These are phyloP conservation scores for Thamnidium elegans DNA, from an alignment of 192 early-diverging fungal genomes.

Conservation along the genomic window DNA sequence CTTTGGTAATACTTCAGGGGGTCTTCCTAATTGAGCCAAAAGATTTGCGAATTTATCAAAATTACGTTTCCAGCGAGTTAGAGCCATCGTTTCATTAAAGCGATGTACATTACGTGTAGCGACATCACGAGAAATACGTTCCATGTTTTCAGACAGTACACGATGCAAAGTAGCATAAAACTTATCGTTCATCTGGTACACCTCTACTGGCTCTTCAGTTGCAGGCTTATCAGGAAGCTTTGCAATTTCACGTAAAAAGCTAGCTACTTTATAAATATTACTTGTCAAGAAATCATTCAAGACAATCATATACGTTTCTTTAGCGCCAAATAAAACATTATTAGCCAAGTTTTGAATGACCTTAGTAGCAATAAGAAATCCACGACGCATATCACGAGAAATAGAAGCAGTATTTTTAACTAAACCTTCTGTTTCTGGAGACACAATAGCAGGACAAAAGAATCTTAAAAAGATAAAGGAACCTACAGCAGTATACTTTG, in stretches of 20 bases:
- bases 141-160: constrained; percentile 60
- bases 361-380: constrained; percentile 76
- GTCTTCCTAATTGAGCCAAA: constrained; percentile 68
- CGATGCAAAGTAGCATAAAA: constrained; percentile 42
- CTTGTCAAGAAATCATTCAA: constrained; percentile 71
- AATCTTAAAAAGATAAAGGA: constrained; percentile 84
- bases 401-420: constrained; percentile 44
- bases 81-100: not conserved
- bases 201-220: not conserved
- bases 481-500: constrained; percentile 71
- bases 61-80: constrained; percentile 10
- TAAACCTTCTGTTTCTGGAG: constrained; percentile 55
- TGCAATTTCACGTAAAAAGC: constrained; percentile 65
- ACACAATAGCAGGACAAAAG: constrained; percentile 80
- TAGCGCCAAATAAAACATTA: constrained; percentile 78
- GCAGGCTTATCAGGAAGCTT: not conserved
- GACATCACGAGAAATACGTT: constrained; percentile 61
- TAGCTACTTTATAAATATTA: constrained; percentile 61
- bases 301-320: constrained; percentile 78
- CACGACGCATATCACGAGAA: constrained; percentile 66
- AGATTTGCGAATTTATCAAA: constrained; percentile 60
- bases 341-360: constrained; percentile 87
- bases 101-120: constrained; percentile 24
- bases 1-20: constrained; percentile 41
- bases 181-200: constrained; percentile 16